Evolutionary conservation across 768 basidiomycete species (phyloP).

Genomic region (Kwoniella heveanensis): DNA sequence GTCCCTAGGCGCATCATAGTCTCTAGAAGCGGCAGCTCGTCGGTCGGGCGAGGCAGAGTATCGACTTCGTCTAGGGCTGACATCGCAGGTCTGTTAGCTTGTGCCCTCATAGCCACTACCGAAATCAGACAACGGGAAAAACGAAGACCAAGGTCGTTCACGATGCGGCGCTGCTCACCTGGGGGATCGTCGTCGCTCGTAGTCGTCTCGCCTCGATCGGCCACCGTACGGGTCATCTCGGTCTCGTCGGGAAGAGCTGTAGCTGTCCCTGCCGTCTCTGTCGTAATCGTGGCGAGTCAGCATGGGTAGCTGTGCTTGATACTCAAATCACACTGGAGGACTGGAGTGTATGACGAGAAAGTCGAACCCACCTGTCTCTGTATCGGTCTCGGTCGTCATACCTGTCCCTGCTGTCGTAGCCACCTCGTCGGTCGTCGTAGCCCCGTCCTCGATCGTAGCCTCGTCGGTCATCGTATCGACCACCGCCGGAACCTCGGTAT

Average conservation of each 20-base stretch:
- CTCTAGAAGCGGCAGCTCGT: slow-evolving; percentile 38
- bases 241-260: slow-evolving; percentile 29
- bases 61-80: slow-evolving; percentile 40
- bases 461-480: slow-evolving; percentile 26
- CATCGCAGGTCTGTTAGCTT: too few species aligned
- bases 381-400: slow-evolving; percentile 41
- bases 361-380: slow-evolving; percentile 21
- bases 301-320: too few species aligned
- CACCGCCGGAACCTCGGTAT: slow-evolving; percentile 27
- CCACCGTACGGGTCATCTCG: slow-evolving; percentile 45
- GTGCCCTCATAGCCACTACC: too few species aligned
- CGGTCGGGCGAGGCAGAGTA: slow-evolving; percentile 51
- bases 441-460: slow-evolving; percentile 19
- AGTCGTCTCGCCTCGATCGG: slow-evolving; percentile 42
- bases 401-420: slow-evolving; percentile 35
- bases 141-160: too few species aligned
- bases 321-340: too few species aligned
- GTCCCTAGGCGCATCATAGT: slow-evolving; percentile 48
- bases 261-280: slow-evolving; percentile 16
- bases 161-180: too few species aligned
- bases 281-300: too few species aligned
- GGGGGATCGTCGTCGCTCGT: slow-evolving; percentile 41
- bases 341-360: too few species aligned
- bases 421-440: slow-evolving; percentile 14
- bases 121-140: neutral